A percentile compares a stretch with the other conserved stretches of the same genome.
These are phyloP conservation scores for Amphichorda felina DNA, from an alignment of 2,329 filamentous ascomycete genomes.

Conservation along the genomic window DNA sequence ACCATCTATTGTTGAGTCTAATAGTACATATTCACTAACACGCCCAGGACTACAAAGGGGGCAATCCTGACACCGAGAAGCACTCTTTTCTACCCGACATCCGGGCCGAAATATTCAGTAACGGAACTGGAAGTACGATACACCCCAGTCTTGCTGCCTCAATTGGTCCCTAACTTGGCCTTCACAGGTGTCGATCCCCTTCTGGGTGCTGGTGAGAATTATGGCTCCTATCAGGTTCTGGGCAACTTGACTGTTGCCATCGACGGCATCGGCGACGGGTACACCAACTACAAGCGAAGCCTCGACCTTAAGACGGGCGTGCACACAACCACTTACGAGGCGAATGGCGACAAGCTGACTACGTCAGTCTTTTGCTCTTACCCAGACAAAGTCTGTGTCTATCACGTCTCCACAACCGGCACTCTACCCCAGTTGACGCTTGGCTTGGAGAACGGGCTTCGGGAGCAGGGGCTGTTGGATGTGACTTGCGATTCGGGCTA, in stretches of 20 bases:
- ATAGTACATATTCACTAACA: neutral
- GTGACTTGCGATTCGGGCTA: slow-evolving; percentile 18
- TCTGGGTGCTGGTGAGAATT: slow-evolving; percentile 5
- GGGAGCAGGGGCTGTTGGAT: slow-evolving; percentile 14
- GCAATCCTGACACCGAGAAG: slow-evolving; percentile 5
- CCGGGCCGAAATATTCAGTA: slow-evolving; percentile 7
- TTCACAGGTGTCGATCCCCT: slow-evolving; percentile 6
- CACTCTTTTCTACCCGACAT: slow-evolving; percentile 6
- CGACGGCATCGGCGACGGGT: slow-evolving; percentile 2
- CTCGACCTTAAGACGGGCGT: slow-evolving; percentile 6
- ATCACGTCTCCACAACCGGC: slow-evolving; percentile 5
- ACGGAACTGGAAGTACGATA: slow-evolving; percentile 6
- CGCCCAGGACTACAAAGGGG: slow-evolving; percentile 7
- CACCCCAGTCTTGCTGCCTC: neutral
- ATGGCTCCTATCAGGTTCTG: slow-evolving; percentile 8
- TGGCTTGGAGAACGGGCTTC: slow-evolving; percentile 26
- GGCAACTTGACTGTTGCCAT: slow-evolving; percentile 9
- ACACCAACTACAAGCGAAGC: slow-evolving; percentile 5
- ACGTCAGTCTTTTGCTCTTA: slow-evolving; percentile 28
- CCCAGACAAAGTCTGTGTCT: slow-evolving; percentile 20
- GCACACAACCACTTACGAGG: slow-evolving; percentile 3
- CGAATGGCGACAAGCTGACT: slow-evolving; percentile 5
- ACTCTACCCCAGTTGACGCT: slow-evolving; percentile 27
- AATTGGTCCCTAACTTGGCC: neutral
- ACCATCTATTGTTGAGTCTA: neutral